Evolutionary conservation across 1,139 yeast genomes (phyloP).

Genomic region (Spathaspora sp.): DNA sequence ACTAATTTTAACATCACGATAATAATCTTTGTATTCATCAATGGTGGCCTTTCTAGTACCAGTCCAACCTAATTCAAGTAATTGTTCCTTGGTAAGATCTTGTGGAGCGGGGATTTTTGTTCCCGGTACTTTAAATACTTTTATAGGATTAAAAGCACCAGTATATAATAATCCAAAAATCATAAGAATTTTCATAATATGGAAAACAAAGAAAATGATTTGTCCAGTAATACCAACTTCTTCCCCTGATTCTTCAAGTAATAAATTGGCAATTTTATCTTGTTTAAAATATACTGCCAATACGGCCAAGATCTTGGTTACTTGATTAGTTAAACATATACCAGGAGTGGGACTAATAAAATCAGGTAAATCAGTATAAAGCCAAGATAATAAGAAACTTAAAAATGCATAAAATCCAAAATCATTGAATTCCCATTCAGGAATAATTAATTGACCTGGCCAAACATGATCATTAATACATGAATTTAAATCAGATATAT

Average conservation of each 20-base stretch:
- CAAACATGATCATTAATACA: constrained; percentile 60
- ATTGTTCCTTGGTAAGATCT: constrained; percentile 45
- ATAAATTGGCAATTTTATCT: constrained; percentile 39
- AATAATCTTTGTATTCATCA: constrained; percentile 70
- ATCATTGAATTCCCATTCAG: constrained; percentile 67
- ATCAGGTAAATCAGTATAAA: constrained; percentile 92
- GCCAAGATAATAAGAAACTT: constrained; percentile 61
- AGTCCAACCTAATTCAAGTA: constrained; percentile 84
- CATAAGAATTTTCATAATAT: constrained; percentile 58
- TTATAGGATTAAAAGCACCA: constrained; percentile 77
- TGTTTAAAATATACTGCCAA: constrained; percentile 35
- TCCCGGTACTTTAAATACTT: constrained; percentile 7
- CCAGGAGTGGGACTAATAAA: constrained; percentile 91
- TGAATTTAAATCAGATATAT: constrained; percentile 42
- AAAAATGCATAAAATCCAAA: constrained; percentile 48
- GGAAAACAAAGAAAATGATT: constrained; percentile 68
- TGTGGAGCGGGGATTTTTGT: constrained; percentile 25
- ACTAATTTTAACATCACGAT: constrained; percentile 63
- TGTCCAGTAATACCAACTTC: constrained; percentile 53
- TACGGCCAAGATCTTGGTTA: constrained; percentile 37
- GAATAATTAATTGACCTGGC: constrained; percentile 90
- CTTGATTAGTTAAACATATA: constrained; percentile 69
- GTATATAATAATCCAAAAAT: constrained; percentile 58
- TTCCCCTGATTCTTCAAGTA: constrained; percentile 47
- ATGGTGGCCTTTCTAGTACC: constrained; percentile 75